These are phyloP conservation scores for Atalantia buxifolia DNA, from an alignment of 345 rosid genomes.

Conservation along the genomic window DNA sequence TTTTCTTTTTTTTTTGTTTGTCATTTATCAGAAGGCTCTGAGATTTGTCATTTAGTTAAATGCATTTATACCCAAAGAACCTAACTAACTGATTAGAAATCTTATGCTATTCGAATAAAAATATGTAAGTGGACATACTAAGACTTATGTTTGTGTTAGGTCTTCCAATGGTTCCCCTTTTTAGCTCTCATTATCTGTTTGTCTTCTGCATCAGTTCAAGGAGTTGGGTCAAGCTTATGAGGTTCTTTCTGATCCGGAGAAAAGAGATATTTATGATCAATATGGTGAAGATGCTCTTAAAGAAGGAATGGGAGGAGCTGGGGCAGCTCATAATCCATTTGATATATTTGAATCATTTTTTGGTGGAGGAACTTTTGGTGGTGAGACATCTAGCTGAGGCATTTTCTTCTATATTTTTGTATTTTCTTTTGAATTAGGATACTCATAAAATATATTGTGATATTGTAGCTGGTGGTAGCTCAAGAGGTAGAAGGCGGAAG, in stretches of 20 bases:
- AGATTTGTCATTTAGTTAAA: background rate
- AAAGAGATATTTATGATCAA: conserved; percentile 61
- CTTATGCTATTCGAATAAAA: background rate
- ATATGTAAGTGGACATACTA: too few relatives aligned
- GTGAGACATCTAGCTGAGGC: conserved; percentile 17
- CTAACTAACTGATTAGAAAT: background rate
- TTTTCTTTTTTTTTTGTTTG: too few relatives aligned
- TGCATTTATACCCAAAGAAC: background rate
- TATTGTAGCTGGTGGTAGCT: conserved; percentile 46
- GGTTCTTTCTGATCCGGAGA: conserved; percentile 63
- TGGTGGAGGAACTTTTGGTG: conserved; percentile 43
- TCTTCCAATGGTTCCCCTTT: background rate
- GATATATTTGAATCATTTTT: conserved; percentile 62
- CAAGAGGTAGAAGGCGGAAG: conserved; percentile 55
- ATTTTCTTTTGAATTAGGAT: background rate
- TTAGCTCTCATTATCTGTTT: conserved; percentile 7
- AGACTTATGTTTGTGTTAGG: background rate
- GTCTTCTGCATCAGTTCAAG: conserved; percentile 41
- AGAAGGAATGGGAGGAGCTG: conserved; percentile 72
- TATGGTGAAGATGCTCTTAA: conserved; percentile 69
- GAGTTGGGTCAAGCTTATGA: conserved; percentile 72
- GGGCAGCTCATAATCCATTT: conserved; percentile 49
- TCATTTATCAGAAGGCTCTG: background rate
- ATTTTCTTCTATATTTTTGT: background rate
- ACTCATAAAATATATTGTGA: background rate